Conservation (phyloP, 2,329 filamentous ascomycete species). For the Fusarium nodosum region DNA sequence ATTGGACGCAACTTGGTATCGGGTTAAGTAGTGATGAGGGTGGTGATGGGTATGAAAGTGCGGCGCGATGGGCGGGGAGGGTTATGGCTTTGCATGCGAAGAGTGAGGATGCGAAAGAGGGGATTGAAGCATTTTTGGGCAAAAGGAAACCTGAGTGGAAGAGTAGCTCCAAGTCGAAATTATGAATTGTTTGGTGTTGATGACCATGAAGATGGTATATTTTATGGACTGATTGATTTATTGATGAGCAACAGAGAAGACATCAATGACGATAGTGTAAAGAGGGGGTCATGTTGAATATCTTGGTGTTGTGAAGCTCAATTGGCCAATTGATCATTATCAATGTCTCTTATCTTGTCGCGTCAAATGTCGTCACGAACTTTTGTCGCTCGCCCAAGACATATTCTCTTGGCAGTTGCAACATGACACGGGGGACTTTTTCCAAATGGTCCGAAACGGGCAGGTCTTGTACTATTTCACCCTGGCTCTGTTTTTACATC, state of each 20-base stretch:
- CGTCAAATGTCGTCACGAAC: slow-evolving; percentile 18
- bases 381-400: slow-evolving; percentile 35
- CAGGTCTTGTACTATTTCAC: slow-evolving; percentile 18
- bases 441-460: slow-evolving; percentile 32
- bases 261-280: neutral
- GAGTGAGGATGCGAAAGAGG: slow-evolving; percentile 44
- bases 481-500: slow-evolving; percentile 18
- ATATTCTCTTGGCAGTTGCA: slow-evolving; percentile 37
- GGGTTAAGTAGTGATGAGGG: slow-evolving; percentile 5
- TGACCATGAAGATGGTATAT: neutral
- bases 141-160: slow-evolving; percentile 38
- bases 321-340: neutral
- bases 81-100: slow-evolving; percentile 47
- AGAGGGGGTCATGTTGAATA: neutral
- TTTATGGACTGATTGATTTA: neutral
- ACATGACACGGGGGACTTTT: slow-evolving; percentile 41
- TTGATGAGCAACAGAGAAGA: too few relatives aligned
- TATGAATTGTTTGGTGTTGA: neutral
- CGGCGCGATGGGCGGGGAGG: slow-evolving; percentile 41
- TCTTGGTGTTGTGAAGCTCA: neutral
- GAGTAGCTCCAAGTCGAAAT: slow-evolving; percentile 3
- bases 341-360: slow-evolving; percentile 1
- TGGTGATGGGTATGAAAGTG: slow-evolving; percentile 42
- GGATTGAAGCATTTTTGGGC: slow-evolving; percentile 41
- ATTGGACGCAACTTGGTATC: slow-evolving; percentile 43